These are phyloP conservation scores for Sporodiniella umbellata DNA, from an alignment of 371 early-diverging fungal species.

Conservation along the genomic window DNA sequence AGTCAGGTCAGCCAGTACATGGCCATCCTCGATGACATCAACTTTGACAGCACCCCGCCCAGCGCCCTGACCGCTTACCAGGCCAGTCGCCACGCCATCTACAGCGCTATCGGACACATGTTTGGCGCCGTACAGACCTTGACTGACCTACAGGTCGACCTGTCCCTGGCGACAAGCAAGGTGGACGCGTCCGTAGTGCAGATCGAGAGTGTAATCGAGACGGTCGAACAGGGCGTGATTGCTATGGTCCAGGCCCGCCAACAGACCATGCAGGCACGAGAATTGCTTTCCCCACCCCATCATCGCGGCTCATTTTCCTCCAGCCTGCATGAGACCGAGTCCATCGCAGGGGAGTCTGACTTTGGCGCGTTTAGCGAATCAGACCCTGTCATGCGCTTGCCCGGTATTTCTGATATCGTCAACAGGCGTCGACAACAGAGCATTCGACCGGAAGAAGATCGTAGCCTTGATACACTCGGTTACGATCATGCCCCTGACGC, in stretches of 20 bases:
- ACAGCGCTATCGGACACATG: conserved; percentile 61
- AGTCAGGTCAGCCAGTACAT: conserved; percentile 34
- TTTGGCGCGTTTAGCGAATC: neutral
- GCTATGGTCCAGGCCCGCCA: no score
- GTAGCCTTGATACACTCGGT: conserved; percentile 32
- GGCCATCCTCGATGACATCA: conserved; percentile 25
- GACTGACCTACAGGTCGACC: conserved; percentile 19
- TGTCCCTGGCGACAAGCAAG: conserved; percentile 11
- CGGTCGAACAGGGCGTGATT: conserved; percentile 15
- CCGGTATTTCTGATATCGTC: neutral
- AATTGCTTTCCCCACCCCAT: no score
- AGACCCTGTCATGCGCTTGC: neutral
- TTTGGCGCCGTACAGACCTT: conserved; percentile 57
- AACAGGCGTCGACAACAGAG: conserved; percentile 12
- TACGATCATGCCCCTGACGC: conserved; percentile 70
- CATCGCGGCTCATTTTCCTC: no score
- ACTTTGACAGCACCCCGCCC: conserved; percentile 15
- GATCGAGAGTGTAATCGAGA: conserved; percentile 9
- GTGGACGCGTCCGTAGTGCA: conserved; percentile 3
- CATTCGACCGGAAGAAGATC: conserved; percentile 11
- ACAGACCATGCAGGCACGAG: no score
- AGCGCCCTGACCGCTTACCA: conserved; percentile 37
- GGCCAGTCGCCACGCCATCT: conserved; percentile 55
- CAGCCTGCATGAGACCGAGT: no score
- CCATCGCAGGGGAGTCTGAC: no score